These are phyloP conservation scores for Aspergillus biplanus DNA, from an alignment of 495 filamentous ascomycete genomes.

Conservation along the genomic window DNA sequence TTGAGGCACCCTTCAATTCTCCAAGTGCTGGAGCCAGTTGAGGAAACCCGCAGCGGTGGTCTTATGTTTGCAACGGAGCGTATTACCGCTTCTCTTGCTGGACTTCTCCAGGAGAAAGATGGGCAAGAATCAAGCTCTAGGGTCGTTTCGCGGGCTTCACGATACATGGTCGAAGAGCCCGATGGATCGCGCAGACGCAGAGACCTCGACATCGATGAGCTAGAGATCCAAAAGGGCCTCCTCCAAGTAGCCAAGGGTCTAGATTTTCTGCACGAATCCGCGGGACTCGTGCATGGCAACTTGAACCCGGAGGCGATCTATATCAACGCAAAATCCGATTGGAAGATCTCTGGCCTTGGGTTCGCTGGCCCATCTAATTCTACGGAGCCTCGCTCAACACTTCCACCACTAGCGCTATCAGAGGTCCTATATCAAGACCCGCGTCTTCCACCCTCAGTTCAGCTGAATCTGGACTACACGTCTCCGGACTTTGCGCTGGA, in stretches of 20 bases:
- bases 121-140: conserved; percentile 69
- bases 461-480: conserved; percentile 88
- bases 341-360: conserved; percentile 94
- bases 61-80: conserved; percentile 95
- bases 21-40: conserved; percentile 92
- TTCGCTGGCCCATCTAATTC: conserved; percentile 79
- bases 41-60: conserved; percentile 87
- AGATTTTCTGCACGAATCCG: conserved; percentile 96
- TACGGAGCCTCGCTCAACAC: conserved; percentile 67
- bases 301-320: conserved; percentile 94
- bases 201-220: conserved; percentile 93
- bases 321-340: conserved; percentile 96
- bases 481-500: conserved; percentile 94
- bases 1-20: conserved; percentile 89
- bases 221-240: conserved; percentile 96
- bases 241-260: conserved; percentile 91
- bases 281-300: conserved; percentile 90
- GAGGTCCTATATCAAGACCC: conserved; percentile 85
- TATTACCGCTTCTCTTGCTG: conserved; percentile 84
- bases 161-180: conserved; percentile 80
- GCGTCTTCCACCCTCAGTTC: conserved; percentile 79
- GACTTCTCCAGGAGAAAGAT: conserved; percentile 84
- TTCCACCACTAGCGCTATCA: conserved; percentile 75
- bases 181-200: conserved; percentile 73
- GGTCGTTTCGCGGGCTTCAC: conserved; percentile 69